These are phyloP conservation scores for Pestalotiopsis sp. DNA, from an alignment of 2,329 filamentous ascomycete species.

Conservation along the genomic window DNA sequence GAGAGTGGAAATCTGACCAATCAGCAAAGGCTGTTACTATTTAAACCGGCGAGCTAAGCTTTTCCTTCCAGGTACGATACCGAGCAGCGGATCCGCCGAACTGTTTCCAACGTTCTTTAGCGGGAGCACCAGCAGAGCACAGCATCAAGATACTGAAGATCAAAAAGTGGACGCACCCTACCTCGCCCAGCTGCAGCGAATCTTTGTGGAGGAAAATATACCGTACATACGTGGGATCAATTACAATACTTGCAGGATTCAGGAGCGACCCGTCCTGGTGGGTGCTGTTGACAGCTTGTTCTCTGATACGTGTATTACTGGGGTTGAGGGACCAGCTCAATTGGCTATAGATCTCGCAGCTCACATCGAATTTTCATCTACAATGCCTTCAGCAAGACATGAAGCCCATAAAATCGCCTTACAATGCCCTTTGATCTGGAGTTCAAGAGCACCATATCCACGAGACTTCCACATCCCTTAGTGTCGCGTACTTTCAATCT, in stretches of 20 bases:
- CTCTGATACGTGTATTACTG: background rate
- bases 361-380: too few relatives aligned
- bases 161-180: background rate
- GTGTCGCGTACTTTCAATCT: too few relatives aligned
- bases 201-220: background rate
- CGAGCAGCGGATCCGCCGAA: background rate
- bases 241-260: background rate
- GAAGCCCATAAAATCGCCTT: too few relatives aligned
- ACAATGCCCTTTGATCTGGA: too few relatives aligned
- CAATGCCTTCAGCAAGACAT: too few relatives aligned
- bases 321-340: background rate
- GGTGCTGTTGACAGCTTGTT: background rate
- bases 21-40: background rate
- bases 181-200: background rate
- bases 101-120: background rate
- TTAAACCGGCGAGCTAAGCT: background rate
- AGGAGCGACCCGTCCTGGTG: background rate
- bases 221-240: background rate
- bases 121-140: background rate
- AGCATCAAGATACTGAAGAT: background rate
- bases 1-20: background rate
- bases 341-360: too few relatives aligned
- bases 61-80: background rate
- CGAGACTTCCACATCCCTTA: too few relatives aligned
- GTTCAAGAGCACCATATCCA: too few relatives aligned